phyloP scores from a whole-genome alignment of 1,284 basidiomycete species.

The Grifola frondosa region DNA sequence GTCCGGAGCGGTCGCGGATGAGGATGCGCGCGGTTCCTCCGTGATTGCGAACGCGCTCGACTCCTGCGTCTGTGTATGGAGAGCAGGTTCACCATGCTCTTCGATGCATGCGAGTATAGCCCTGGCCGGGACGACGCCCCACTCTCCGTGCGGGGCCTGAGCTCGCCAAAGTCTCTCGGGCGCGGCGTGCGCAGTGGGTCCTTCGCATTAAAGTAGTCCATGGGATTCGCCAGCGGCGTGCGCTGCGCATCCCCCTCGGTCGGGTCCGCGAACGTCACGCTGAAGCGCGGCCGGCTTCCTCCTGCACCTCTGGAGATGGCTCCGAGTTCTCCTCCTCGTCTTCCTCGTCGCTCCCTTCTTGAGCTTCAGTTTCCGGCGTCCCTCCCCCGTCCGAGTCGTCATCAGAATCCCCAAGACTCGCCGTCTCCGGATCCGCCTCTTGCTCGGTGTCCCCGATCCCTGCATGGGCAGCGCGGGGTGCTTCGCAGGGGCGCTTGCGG shows the following conservation, averaged over 20 bases:
- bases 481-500: conserved; percentile 37
- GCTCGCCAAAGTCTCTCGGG: conserved; percentile 32
- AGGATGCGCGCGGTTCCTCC: conserved; percentile 14
- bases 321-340: conserved; percentile 34
- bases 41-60: conserved; percentile 6
- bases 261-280: conserved; percentile 16
- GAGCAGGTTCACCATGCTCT: conserved; percentile 53
- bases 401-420: conserved; percentile 37
- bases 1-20: conserved; percentile 17
- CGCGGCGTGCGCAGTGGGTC: conserved; percentile 32
- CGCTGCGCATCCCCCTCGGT: conserved; percentile 10
- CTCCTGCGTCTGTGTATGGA: conserved; percentile 15
- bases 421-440: conserved; percentile 40
- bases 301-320: too few species aligned
- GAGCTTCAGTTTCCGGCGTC: too few species aligned
- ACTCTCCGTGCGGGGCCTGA: conserved; percentile 2
- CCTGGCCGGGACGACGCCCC: conserved; percentile 38
- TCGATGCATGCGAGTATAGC: conserved; percentile 64
- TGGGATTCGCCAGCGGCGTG: conserved; percentile 13
- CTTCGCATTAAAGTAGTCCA: conserved; percentile 33
- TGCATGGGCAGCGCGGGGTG: conserved; percentile 49
- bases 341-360: conserved; percentile 31
- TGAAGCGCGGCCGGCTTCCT: conserved; percentile 18
- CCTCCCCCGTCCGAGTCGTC: conserved; percentile 31
- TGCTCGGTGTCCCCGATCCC: conserved; percentile 36